A percentile compares a stretch with the other conserved stretches of the same genome.
Evolutionary conservation across 2,329 filamentous ascomycete species (phyloP).

Genomic region (Westerdykella ornata): DNA sequence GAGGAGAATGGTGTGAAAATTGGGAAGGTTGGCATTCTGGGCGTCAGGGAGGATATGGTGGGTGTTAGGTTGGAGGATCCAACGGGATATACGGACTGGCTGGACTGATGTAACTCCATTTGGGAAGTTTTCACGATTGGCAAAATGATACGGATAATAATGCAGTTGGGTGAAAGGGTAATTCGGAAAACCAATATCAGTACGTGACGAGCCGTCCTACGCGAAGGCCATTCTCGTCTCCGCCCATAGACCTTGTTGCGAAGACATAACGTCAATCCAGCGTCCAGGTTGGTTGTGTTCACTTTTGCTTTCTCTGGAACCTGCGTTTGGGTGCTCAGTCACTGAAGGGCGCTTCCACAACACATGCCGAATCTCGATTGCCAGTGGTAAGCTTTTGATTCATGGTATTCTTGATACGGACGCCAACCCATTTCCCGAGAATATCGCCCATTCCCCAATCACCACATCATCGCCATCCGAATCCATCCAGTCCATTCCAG

Average conservation of each 20-base stretch:
- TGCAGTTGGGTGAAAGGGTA: too few relatives aligned
- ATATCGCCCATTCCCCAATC: slow-evolving; percentile 32
- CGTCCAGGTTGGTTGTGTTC: too few relatives aligned
- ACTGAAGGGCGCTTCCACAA: too few relatives aligned
- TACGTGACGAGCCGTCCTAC: too few relatives aligned
- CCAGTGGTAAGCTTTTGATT: slow-evolving; percentile 36
- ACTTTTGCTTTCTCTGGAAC: too few relatives aligned
- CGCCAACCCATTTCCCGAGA: slow-evolving; percentile 36
- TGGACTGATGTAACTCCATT: slow-evolving; percentile 1
- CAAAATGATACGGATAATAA: too few relatives aligned
- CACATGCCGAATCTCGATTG: background rate
- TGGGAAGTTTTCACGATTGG: too few relatives aligned
- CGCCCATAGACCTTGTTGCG: too few relatives aligned
- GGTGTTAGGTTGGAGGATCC: slow-evolving; percentile 47
- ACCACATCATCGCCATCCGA: slow-evolving; percentile 23
- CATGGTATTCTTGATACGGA: slow-evolving; percentile 38
- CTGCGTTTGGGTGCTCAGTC: too few relatives aligned
- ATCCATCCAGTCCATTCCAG: slow-evolving; percentile 9
- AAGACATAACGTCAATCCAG: too few relatives aligned
- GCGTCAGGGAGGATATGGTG: slow-evolving; percentile 66
- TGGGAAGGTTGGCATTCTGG: slow-evolving; percentile 60
- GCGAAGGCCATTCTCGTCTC: too few relatives aligned
- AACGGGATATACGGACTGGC: slow-evolving; percentile 38
- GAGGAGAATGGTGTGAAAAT: slow-evolving; percentile 41
- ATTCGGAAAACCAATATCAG: too few relatives aligned